Base-by-base conservation (phyloP, 257 asterid species). In the Oldenlandia corymbosa region DNA sequence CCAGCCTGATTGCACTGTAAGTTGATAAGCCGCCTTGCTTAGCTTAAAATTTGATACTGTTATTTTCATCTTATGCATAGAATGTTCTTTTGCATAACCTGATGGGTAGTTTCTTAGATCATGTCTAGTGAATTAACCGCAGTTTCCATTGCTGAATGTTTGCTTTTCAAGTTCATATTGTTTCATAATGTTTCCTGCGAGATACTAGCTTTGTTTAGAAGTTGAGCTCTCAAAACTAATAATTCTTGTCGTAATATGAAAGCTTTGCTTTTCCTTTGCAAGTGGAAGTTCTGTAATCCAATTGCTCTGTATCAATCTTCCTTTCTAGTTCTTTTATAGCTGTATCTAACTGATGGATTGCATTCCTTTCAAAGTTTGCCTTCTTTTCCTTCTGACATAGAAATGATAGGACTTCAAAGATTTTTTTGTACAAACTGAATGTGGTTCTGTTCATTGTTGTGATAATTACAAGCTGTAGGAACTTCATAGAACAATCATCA, bases 1-100 rank as follows among this genome's bases (percentile, higher is more conserved):
- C 32, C 69, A 79, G 34, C 84, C 87, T 23, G 31, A 80, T 16
- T 84, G 83, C 65, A 67, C 74, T 76, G 96, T 90, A 76, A 82
- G 84, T 62, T 10, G 56, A 60, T 37, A 65, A 21, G n/a, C n/a
- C n/a, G n/a, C n/a, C n/a, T 30, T 60, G 13, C 34, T 63, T 58
- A 56, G n/a, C 64, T 37, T 37, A 12, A 27, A 3, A 48, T 48
- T 39, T 31, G 23, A 30, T 48, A 12, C 42, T 18, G 30, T 52
- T 65, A 24, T 27, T 58, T 4, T 57, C n/a, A 10, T 45, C 21
- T 16, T 45, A 2, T 4, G 3, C n/a, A 45, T 34, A 3, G 6
- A 9, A 34, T 3, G 39, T 3, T 34, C 6, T 9, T 34, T 34
- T 34, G 39, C 39, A n/a, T 34, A 34, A 34, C 12, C 43, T 6